phyloP scores from a whole-genome alignment of 371 early-diverging fungal genomes.

The Lichtheimia ornata region DNA sequence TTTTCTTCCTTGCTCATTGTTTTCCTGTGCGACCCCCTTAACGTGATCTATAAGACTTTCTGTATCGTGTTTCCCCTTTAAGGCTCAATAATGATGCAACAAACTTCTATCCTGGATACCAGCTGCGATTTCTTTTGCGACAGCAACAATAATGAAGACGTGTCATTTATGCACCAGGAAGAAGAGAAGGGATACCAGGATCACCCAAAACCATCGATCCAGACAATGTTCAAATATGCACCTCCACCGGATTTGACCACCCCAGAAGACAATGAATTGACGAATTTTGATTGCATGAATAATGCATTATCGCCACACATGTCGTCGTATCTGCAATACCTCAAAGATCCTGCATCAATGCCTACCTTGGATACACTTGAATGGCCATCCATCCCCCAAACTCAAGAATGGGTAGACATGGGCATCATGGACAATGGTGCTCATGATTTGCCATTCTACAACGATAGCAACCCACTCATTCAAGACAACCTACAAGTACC shows the following conservation, averaged over 20 bases:
- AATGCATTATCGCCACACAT: conserved; percentile 11
- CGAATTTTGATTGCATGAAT: conserved; percentile 15
- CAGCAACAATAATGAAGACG: background rate
- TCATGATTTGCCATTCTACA: too few relatives aligned
- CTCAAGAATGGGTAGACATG: too few relatives aligned
- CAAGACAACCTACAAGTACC: too few relatives aligned
- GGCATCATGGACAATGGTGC: too few relatives aligned
- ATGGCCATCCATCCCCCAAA: background rate
- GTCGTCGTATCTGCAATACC: conserved; percentile 20
- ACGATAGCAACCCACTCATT: too few relatives aligned
- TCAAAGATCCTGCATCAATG: conserved; percentile 11
- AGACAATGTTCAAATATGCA: conserved; percentile 16
- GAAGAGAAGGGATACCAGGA: background rate
- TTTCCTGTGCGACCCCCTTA: too few relatives aligned
- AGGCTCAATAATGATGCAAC: background rate
- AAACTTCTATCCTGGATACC: background rate
- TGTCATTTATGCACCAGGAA: background rate
- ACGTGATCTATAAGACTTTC: too few relatives aligned
- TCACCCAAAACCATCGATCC: background rate
- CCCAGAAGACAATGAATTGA: conserved; percentile 17
- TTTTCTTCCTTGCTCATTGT: background rate
- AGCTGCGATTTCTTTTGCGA: conserved; percentile 1
- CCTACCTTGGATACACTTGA: conserved; percentile 5
- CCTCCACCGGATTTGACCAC: conserved; percentile 15
- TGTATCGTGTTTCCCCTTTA: background rate